Base-by-base conservation (phyloP, 805 yeast species). In the Cyberlindnera bimundalis region DNA sequence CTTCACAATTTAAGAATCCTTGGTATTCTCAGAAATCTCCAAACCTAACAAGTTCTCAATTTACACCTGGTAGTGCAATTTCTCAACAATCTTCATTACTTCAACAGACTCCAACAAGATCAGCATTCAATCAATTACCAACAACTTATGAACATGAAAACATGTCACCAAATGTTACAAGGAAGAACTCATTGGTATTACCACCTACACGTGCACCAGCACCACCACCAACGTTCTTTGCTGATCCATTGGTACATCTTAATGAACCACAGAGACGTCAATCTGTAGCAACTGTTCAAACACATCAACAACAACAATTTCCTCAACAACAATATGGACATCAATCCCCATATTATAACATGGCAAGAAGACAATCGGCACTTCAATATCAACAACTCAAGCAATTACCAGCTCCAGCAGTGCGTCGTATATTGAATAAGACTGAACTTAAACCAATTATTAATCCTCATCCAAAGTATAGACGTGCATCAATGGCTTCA, bases 401-500 rank as follows among this genome's bases (percentile, higher is more conserved):
- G 31, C 66, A 42, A 50, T 24, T 60, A 51, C 39, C 59, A n/a
- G 68, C 76, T 1, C 91, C 91, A 1, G 65, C 60, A 36, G 71
- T 76, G 47, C 55, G 59, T 16, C 67, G 61, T 41, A 60, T 81
- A 14, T 57, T 58, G 26, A 59, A 63, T 34, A 65, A 61, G 37
- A 45, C 64, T n/a, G 88, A 84, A 39, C 62, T 84, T 45, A 66
- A 65, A n/a, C 95, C 95, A 0, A 62, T 67, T 12, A 44, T 73
- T 4, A 81, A 84, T 53, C 60, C 63, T n/a, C 74, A 71, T 36
- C 90, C 90, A 2, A 80, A 79, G 61, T 82, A 75, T 53, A 67
- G 93, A 47, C 66, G 93, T 42, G 83, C 87, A 9, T 78, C 87
- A 0, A 70, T 79, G 35, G 74, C 79, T 30, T 72, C 82, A 3